A percentile compares a stretch with the other conserved stretches of the same genome.
Conservation (phyloP, 2,329 filamentous ascomycete species). For the Huntiella savannae region DNA sequence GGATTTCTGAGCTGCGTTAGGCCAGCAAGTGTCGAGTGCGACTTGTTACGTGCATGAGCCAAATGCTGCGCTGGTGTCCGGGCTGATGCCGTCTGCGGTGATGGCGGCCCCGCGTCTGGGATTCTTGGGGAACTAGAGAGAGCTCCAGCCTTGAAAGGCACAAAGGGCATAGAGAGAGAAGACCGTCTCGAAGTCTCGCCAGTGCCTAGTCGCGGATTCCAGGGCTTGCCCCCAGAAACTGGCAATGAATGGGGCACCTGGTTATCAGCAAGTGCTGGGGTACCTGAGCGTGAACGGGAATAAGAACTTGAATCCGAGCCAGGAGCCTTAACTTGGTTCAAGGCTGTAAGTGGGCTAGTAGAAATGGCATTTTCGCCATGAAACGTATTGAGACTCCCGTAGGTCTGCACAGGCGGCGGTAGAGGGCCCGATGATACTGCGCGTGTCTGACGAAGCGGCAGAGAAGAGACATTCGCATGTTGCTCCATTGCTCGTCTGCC, state of each 20-base stretch:
- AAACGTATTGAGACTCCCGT: conserved; percentile 79
- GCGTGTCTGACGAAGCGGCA: not conserved
- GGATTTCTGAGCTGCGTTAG: conserved; percentile 12
- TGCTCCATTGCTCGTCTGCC: conserved; percentile 11
- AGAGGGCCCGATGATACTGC: not conserved
- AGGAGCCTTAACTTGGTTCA: conserved; percentile 46
- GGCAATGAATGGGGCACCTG: conserved; percentile 34
- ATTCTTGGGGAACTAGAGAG: conserved; percentile 66
- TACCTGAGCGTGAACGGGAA: conserved; percentile 22
- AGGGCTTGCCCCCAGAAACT: conserved; percentile 14
- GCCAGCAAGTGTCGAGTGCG: conserved; percentile 5
- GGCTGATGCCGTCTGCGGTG: conserved; percentile 20
- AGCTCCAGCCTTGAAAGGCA: conserved; percentile 90
- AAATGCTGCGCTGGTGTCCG: conserved; percentile 20
- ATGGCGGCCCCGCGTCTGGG: conserved; percentile 27
- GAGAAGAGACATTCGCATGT: not conserved
- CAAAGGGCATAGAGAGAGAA: conserved; percentile 75
- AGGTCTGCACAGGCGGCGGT: conserved; percentile 38
- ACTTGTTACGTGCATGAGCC: conserved; percentile 8
- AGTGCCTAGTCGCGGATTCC: conserved; percentile 4
- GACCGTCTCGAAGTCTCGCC: conserved; percentile 32
- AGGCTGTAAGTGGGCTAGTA: conserved; percentile 69
- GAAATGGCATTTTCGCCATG: conserved; percentile 60
- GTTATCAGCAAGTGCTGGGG: conserved; percentile 20
- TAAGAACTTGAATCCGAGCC: conserved; percentile 46